Conservation (phyloP, 176 grass and related monocot genomes). For the Oryza brachyantha region DNA sequence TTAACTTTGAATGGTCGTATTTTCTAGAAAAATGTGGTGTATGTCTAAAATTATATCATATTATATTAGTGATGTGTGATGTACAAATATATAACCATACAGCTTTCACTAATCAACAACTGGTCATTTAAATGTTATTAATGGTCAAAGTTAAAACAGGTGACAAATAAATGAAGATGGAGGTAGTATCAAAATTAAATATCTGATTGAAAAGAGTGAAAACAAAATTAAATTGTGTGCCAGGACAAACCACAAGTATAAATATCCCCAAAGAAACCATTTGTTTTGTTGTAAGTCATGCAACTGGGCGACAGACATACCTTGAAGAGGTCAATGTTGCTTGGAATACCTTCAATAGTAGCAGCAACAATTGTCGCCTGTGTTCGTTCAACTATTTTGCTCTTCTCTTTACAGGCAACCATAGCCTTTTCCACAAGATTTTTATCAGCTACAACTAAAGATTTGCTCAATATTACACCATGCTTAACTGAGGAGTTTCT, state of each 20-base stretch:
- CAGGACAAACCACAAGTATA: background rate
- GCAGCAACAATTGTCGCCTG: slow-evolving; percentile 89
- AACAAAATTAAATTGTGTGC: background rate
- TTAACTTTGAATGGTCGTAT: too few relatives aligned
- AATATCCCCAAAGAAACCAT: background rate
- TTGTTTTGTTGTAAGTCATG: background rate
- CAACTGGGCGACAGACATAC: slow-evolving; percentile 40
- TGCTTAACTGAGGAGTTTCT: slow-evolving; percentile 63
- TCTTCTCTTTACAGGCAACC: slow-evolving; percentile 78
- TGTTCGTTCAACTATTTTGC: slow-evolving; percentile 74
- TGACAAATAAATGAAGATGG: too few relatives aligned
- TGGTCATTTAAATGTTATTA: too few relatives aligned
- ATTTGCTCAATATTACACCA: slow-evolving; percentile 83
- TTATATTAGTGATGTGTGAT: too few relatives aligned
- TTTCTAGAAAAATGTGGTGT: too few relatives aligned
- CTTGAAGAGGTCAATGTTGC: slow-evolving; percentile 99
- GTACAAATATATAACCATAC: too few relatives aligned
- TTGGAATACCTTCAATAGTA: slow-evolving; percentile 96
- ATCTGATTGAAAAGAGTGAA: slow-evolving; percentile 8
- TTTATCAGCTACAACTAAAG: slow-evolving; percentile 83
- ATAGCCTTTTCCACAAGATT: slow-evolving; percentile 77
- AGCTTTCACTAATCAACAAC: too few relatives aligned
- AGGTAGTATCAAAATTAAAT: background rate
- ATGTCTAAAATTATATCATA: too few relatives aligned
- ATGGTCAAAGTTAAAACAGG: too few relatives aligned